Conservation (phyloP, 2,329 filamentous ascomycete genomes). For the Cercospora sesami region DNA sequence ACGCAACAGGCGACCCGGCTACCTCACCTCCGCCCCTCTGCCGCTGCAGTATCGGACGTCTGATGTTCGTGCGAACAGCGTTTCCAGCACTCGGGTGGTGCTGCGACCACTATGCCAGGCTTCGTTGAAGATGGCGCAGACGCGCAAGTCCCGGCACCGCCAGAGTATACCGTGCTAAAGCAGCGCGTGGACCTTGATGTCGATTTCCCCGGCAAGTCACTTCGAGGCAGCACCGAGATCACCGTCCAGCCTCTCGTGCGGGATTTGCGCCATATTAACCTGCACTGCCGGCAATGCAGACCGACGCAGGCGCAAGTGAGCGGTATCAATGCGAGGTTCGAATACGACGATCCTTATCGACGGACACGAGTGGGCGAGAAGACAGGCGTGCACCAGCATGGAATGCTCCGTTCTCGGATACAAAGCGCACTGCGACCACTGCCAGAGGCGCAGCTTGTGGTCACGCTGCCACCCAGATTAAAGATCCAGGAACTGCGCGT, state of each 20-base stretch:
- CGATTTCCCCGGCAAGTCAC: slow-evolving; percentile 72
- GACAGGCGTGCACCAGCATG: slow-evolving; percentile 70
- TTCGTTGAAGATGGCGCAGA: slow-evolving; percentile 31
- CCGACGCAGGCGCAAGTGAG: slow-evolving; percentile 54
- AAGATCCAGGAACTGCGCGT: slow-evolving; percentile 63
- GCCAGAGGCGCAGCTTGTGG: slow-evolving; percentile 58
- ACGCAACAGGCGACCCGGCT: not conserved
- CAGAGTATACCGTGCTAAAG: slow-evolving; percentile 65
- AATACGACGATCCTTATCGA: slow-evolving; percentile 66
- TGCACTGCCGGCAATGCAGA: slow-evolving; percentile 65
- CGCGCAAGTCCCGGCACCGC: slow-evolving; percentile 21
- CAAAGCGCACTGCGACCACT: slow-evolving; percentile 56
- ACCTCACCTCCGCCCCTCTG: not conserved
- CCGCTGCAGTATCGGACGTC: not conserved
- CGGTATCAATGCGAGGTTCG: slow-evolving; percentile 43
- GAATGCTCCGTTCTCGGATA: slow-evolving; percentile 70
- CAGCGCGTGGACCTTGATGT: slow-evolving; percentile 89
- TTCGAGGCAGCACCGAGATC: slow-evolving; percentile 80
- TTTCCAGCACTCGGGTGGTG: slow-evolving; percentile 8
- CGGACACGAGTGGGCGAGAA: slow-evolving; percentile 62
- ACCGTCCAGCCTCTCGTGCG: slow-evolving; percentile 66
- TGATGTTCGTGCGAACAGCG: slow-evolving; percentile 2
- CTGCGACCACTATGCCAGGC: slow-evolving; percentile 30
- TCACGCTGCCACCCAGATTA: slow-evolving; percentile 61
- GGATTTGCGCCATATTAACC: slow-evolving; percentile 55